Evolutionary conservation across 2,329 filamentous ascomycete species (phyloP).

Genomic region (Sphaerulina populicola): DNA sequence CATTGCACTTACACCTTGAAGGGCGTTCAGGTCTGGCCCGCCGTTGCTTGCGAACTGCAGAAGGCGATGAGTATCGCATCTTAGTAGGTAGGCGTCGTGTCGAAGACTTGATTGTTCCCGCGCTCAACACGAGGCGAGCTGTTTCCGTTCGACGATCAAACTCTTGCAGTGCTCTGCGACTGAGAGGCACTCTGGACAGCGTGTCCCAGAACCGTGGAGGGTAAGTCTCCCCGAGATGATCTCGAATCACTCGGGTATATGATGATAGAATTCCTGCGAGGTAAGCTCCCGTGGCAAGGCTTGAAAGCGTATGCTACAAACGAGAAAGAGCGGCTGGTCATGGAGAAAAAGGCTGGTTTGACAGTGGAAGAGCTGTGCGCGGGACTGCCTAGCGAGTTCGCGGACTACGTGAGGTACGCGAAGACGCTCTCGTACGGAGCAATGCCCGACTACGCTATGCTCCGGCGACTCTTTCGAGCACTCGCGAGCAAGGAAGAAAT

Average conservation of each 20-base stretch:
- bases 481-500: slow-evolving; percentile 7
- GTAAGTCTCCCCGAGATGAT: slow-evolving; percentile 1
- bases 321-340: slow-evolving; percentile 6
- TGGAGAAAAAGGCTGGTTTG: slow-evolving; percentile 8
- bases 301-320: slow-evolving; percentile 1
- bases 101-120: not conserved
- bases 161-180: not conserved
- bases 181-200: not conserved
- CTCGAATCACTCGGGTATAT: slow-evolving; percentile 7
- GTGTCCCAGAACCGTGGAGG: slow-evolving; percentile 3
- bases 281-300: slow-evolving; percentile 4
- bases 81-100: not conserved
- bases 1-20: not conserved
- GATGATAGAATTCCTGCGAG: slow-evolving; percentile 4
- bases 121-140: not conserved
- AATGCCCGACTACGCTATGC: not conserved
- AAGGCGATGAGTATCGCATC: not conserved
- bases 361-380: slow-evolving; percentile 5
- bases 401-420: slow-evolving; percentile 5
- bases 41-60: not conserved
- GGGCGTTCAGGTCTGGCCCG: not conserved
- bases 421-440: no score
- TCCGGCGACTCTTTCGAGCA: slow-evolving; percentile 4
- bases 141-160: not conserved
- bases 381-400: slow-evolving; percentile 6